Percentiles rank a stretch among this genome's conserved stretches.
Conservation (phyloP, 768 basidiomycete species). For the Tricholomella constricta region DNA sequence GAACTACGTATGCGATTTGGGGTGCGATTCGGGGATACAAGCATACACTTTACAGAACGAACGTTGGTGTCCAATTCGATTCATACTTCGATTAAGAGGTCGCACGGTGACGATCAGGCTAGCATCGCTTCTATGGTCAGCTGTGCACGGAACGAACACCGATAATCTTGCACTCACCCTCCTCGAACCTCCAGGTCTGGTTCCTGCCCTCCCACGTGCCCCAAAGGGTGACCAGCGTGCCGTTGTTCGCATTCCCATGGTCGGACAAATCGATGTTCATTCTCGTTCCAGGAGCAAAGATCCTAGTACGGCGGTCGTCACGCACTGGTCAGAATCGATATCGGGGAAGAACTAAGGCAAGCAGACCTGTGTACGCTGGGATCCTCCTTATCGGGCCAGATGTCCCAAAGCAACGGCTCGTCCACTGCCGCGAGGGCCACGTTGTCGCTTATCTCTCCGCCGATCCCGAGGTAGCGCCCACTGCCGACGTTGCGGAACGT, state of each 20-base stretch:
- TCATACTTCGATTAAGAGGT: neutral
- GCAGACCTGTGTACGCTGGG: slow-evolving; percentile 20
- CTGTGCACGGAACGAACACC: too few relatives aligned
- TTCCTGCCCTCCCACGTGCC: slow-evolving; percentile 39
- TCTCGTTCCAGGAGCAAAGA: neutral
- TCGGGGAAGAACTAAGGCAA: too few relatives aligned
- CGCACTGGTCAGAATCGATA: too few relatives aligned
- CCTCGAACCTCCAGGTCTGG: slow-evolving; percentile 44
- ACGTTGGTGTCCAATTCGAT: neutral
- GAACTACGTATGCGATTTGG: neutral
- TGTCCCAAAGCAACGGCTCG: slow-evolving; percentile 21
- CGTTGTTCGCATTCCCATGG: slow-evolving; percentile 39
- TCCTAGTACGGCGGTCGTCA: too few relatives aligned
- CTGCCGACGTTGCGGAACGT: slow-evolving; percentile 18
- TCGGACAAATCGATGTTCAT: slow-evolving; percentile 42
- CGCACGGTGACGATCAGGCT: neutral
- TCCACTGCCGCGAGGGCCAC: slow-evolving; percentile 14
- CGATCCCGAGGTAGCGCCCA: slow-evolving; percentile 20
- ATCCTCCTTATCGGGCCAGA: slow-evolving; percentile 20
- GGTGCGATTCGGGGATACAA: neutral
- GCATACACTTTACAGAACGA: neutral
- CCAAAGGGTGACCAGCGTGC: slow-evolving; percentile 45
- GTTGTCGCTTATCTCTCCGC: slow-evolving; percentile 5
- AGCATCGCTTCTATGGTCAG: neutral
- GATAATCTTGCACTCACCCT: slow-evolving; percentile 11